These are phyloP conservation scores for Gossypium herbaceum DNA, from an alignment of 345 rosid species.

Conservation along the genomic window DNA sequence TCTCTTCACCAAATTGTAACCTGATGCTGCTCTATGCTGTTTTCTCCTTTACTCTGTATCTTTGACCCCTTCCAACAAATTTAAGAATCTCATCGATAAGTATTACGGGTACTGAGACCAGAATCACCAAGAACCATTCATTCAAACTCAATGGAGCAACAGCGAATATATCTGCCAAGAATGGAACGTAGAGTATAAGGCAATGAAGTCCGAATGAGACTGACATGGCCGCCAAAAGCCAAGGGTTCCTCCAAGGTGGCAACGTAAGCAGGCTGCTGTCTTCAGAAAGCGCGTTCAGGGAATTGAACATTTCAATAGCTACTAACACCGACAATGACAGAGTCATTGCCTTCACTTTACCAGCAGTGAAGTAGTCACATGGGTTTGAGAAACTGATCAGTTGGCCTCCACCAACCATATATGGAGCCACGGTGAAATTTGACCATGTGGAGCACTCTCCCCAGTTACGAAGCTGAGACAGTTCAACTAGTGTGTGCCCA, in stretches of 20 bases:
- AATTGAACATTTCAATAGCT: conserved; percentile 93
- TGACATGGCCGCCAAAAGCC: conserved; percentile 85
- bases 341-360: conserved; percentile 87
- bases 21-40: conserved; percentile 27
- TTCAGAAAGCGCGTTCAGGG: conserved; percentile 86
- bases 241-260: conserved; percentile 96
- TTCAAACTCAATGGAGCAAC: conserved; percentile 67
- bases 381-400: conserved; percentile 22
- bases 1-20: neutral
- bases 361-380: conserved; percentile 78
- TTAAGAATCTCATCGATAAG: conserved; percentile 78
- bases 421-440: conserved; percentile 67
- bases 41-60: conserved; percentile 38
- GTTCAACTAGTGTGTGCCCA: conserved; percentile 69
- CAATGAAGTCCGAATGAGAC: conserved; percentile 81
- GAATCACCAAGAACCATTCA: conserved; percentile 74
- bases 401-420: conserved; percentile 44
- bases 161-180: conserved; percentile 71
- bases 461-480: conserved; percentile 76
- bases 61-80: conserved; percentile 47
- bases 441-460: conserved; percentile 59
- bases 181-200: conserved; percentile 77
- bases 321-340: conserved; percentile 83
- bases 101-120: conserved; percentile 78
- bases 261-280: conserved; percentile 67